A percentile compares a stretch with the other conserved stretches of the same genome.
phyloP scores from a whole-genome alignment of 352 stramenopile genomes.

The Aphanomyces astaci region DNA sequence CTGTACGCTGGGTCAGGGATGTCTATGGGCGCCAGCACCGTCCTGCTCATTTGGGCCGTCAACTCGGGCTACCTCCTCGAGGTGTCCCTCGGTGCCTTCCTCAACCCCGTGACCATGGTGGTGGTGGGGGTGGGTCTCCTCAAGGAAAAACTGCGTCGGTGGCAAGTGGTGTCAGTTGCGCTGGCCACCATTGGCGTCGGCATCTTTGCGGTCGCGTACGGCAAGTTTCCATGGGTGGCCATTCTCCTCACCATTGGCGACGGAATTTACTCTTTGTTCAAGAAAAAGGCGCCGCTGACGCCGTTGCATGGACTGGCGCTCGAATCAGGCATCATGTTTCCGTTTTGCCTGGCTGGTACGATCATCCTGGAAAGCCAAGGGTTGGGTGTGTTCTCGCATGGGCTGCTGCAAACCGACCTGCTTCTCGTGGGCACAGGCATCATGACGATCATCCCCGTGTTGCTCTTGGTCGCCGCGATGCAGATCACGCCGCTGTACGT shows the following conservation, averaged over 20 bases:
- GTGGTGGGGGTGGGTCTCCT: neutral
- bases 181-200: neutral
- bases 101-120: conserved; percentile 13
- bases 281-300: conserved; percentile 8
- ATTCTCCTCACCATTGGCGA: neutral
- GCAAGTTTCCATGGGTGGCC: conserved; percentile 11
- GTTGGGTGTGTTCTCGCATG: neutral
- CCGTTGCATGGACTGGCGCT: conserved; percentile 2
- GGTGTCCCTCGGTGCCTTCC: neutral
- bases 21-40: neutral
- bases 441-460: conserved; percentile 5
- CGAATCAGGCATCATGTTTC: conserved; percentile 8
- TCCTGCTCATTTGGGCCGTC: conserved; percentile 11
- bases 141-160: neutral
- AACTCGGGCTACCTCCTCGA: conserved; percentile 12
- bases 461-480: neutral
- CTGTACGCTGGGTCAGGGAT: neutral
- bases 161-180: conserved; percentile 1
- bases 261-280: conserved; percentile 5
- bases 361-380: neutral
- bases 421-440: neutral
- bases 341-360: neutral
- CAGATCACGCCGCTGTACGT: neutral
- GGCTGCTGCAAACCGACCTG: neutral
- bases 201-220: conserved; percentile 3